These are phyloP conservation scores for Leccinum variicolor DNA, from an alignment of 768 basidiomycete genomes.

Conservation along the genomic window DNA sequence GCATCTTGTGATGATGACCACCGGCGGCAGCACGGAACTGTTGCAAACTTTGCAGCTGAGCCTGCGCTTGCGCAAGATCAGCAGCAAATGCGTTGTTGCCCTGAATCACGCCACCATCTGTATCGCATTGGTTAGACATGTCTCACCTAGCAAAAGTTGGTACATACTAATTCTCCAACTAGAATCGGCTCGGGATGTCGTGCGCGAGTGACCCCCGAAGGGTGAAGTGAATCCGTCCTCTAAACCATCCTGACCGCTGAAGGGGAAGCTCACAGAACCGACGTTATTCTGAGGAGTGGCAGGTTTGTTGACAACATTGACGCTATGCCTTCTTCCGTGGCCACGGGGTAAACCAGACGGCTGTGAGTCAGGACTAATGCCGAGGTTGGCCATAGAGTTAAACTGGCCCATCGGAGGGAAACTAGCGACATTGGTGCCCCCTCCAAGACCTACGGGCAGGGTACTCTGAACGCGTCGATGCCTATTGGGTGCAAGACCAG, in stretches of 20 bases:
- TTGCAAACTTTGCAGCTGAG: constrained; percentile 92
- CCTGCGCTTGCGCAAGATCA: constrained; percentile 95
- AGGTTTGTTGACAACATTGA: constrained; percentile 85
- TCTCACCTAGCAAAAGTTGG: not conserved
- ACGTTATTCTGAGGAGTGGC: constrained; percentile 40
- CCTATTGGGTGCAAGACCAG: constrained; percentile 67
- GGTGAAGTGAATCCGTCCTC: constrained; percentile 77
- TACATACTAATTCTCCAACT: constrained; percentile 88
- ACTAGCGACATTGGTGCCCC: constrained; percentile 35
- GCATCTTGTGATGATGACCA: constrained; percentile 95
- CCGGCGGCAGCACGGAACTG: constrained; percentile 95
- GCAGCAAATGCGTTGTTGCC: constrained; percentile 63
- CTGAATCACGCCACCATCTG: constrained; percentile 74
- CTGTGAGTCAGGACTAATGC: constrained; percentile 64
- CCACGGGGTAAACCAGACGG: constrained; percentile 68
- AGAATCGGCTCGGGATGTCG: constrained; percentile 71
- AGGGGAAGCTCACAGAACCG: constrained; percentile 51
- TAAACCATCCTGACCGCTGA: constrained; percentile 58
- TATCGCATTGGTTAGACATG: constrained; percentile 10
- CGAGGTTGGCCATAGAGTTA: constrained; percentile 46
- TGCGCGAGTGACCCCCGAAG: constrained; percentile 69
- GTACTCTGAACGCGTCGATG: constrained; percentile 90
- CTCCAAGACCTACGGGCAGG: constrained; percentile 55
- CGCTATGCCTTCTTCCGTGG: constrained; percentile 87
- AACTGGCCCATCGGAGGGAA: constrained; percentile 62